Base-by-base conservation (phyloP, 2,329 filamentous ascomycete genomes). In the Sclerotinia spermophila region DNA sequence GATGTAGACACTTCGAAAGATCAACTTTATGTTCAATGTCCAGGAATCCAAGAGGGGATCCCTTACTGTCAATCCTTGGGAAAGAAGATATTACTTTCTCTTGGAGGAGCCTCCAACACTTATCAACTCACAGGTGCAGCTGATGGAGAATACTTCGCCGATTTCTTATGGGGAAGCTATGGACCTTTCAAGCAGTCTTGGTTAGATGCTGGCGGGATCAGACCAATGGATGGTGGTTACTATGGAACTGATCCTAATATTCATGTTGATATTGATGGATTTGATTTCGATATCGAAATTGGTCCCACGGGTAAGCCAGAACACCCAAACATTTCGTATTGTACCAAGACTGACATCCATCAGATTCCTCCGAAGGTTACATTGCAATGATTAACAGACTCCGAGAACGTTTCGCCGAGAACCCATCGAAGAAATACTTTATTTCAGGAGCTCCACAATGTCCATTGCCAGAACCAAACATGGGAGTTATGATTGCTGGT, bases 1-100 rank as follows among this genome's bases (percentile, higher is more conserved):
- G 78, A 79, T 33, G 74, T 76, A 3, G 77, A 78, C 60, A 75
- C 79, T 0, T 72, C 74, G 2, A 77, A 78, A n/a, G 77, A 83
- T 71, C 67, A 74, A 24, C 76, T 83, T 19, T 75, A 77, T 56
- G 75, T 70, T 6, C 75, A 78, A 64, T 83, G 82, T 69, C 79
- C 81, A 2, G 67, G 70, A 0, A 72, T 83, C 15, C 79, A 79
- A 65, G 73, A 78, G 30, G 80, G 80, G 67, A 78, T 83, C n/a
- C 79, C 79, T 42, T 76, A 78, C 21, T 83, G 82, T 71, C 82
- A 83, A 53, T 75, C 71, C 7, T 67, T 70, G 15, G 78, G 77
- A 48, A 83, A 82, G 77, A 83, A 81, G 74, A 76, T 84, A 53
- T 61, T 83, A 2, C 75, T 84, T 2, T 83, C 82, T 7, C 73